A percentile compares a stretch with the other conserved stretches of the same genome.
These are phyloP conservation scores for Oemleria cerasiformis DNA, from an alignment of 306 rosid species.

Conservation along the genomic window DNA sequence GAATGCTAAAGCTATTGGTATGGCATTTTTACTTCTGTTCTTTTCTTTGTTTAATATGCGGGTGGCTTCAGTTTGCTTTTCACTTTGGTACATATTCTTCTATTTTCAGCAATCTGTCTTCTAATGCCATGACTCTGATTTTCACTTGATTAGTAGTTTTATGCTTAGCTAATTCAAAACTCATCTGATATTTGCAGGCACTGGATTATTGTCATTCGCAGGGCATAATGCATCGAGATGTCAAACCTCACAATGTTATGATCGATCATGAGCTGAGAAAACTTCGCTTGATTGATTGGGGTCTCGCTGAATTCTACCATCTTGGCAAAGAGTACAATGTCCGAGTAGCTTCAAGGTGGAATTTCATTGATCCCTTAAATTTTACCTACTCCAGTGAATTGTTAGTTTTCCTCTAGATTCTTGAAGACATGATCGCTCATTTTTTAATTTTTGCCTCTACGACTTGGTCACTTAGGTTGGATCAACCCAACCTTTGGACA, in stretches of 20 bases:
- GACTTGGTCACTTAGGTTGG: not conserved
- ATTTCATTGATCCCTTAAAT: not conserved
- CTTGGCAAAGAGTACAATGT: conserved; percentile 50
- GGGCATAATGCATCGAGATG: conserved; percentile 54
- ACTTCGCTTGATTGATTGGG: conserved; percentile 53
- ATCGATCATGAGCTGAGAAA: conserved; percentile 45
- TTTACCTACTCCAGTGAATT: conserved; percentile 1
- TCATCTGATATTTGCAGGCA: conserved; percentile 28
- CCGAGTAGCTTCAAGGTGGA: conserved; percentile 47
- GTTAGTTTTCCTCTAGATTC: not conserved
- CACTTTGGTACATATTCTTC: not conserved
- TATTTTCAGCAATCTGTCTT: not conserved
- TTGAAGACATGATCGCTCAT: not conserved
- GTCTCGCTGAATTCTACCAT: conserved; percentile 54
- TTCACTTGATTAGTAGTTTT: not conserved
- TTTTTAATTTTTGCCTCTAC: not conserved
- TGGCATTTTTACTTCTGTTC: no score
- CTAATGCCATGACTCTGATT: not conserved
- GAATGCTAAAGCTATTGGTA: no score
- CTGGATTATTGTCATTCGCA: conserved; percentile 47
- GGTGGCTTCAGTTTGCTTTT: not conserved
- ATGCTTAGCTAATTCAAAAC: not conserved
- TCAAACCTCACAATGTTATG: conserved; percentile 54
- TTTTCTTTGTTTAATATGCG: no score
- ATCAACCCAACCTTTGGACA: conserved; percentile 8